phyloP scores from a whole-genome alignment of 2,329 filamentous ascomycete genomes.

The Sclerotinia sclerotiorum region DNA sequence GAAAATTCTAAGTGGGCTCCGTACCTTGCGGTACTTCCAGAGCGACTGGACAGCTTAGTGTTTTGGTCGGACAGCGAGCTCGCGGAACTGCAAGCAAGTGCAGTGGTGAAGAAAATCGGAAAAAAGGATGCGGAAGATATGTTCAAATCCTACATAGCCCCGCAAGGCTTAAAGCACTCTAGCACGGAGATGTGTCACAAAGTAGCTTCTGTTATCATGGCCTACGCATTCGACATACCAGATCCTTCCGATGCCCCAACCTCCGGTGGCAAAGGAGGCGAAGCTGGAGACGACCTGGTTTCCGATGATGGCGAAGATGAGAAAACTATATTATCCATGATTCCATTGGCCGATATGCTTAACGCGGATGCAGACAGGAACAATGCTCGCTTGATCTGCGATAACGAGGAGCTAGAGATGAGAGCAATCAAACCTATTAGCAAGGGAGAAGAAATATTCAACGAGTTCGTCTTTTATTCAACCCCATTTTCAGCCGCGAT shows the following conservation, averaged over 20 bases:
- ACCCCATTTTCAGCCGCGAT: background rate
- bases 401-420: slow-evolving; percentile 55
- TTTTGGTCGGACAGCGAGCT: slow-evolving; percentile 66
- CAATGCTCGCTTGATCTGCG: slow-evolving; percentile 51
- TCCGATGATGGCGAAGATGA: slow-evolving; percentile 50
- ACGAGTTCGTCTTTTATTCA: slow-evolving; percentile 47
- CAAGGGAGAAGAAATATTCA: slow-evolving; percentile 63
- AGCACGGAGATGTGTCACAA: slow-evolving; percentile 53
- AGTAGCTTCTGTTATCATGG: slow-evolving; percentile 70
- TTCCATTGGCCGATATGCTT: slow-evolving; percentile 69
- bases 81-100: slow-evolving; percentile 60
- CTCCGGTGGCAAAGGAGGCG: slow-evolving; percentile 50
- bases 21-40: slow-evolving; percentile 63
- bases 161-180: slow-evolving; percentile 49
- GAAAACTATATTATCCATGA: slow-evolving; percentile 58
- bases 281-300: slow-evolving; percentile 49
- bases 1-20: slow-evolving; percentile 44
- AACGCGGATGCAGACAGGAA: slow-evolving; percentile 68
- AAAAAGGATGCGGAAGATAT: slow-evolving; percentile 57
- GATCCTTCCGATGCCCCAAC: slow-evolving; percentile 35
- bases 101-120: slow-evolving; percentile 64
- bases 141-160: slow-evolving; percentile 55
- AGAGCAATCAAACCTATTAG: slow-evolving; percentile 57
- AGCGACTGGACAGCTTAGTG: slow-evolving; percentile 64
- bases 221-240: slow-evolving; percentile 67